Conservation (phyloP, 495 filamentous ascomycete genomes). For the Emericellopsis terricola region DNA sequence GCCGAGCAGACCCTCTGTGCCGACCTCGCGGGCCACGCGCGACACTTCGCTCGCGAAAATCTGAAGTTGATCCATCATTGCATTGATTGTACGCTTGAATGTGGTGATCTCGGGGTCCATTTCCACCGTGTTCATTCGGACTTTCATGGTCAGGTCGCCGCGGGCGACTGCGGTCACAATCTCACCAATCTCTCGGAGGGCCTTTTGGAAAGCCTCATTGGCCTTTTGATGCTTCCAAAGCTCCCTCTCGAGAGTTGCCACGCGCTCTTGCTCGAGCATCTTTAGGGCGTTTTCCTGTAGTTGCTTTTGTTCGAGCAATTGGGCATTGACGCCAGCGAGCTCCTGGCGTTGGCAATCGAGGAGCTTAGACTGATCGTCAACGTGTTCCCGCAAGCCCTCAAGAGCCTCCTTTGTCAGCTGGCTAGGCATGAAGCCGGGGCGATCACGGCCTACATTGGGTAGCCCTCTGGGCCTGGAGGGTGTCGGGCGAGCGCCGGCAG, state of each 20-base stretch:
- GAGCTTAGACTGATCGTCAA: slow-evolving; percentile 61
- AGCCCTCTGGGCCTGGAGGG: slow-evolving; percentile 6
- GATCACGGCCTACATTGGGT: slow-evolving; percentile 11
- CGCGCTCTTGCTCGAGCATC: slow-evolving; percentile 32
- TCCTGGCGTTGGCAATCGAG: slow-evolving; percentile 58
- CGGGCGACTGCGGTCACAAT: slow-evolving; percentile 93
- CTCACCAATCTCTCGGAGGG: slow-evolving; percentile 86
- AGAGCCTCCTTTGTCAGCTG: slow-evolving; percentile 50
- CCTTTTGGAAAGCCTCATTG: slow-evolving; percentile 97
- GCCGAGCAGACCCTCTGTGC: slow-evolving; percentile 91
- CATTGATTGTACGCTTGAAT: slow-evolving; percentile 95
- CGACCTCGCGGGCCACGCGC: slow-evolving; percentile 87
- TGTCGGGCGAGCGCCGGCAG: slow-evolving; percentile 2
- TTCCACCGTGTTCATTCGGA: slow-evolving; percentile 85
- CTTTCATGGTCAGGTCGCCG: slow-evolving; percentile 95
- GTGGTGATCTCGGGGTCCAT: slow-evolving; percentile 99
- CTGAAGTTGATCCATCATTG: slow-evolving; percentile 97
- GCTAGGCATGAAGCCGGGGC: slow-evolving; percentile 6
- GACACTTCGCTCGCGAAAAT: slow-evolving; percentile 97
- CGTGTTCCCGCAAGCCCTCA: slow-evolving; percentile 51
- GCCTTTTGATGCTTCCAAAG: slow-evolving; percentile 92
- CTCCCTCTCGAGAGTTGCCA: slow-evolving; percentile 61
- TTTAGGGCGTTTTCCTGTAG: slow-evolving; percentile 42
- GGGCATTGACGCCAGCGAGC: slow-evolving; percentile 48
- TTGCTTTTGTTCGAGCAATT: slow-evolving; percentile 46